Base-by-base conservation (phyloP, 306 rosid genomes). In the Rosa rugosa region DNA sequence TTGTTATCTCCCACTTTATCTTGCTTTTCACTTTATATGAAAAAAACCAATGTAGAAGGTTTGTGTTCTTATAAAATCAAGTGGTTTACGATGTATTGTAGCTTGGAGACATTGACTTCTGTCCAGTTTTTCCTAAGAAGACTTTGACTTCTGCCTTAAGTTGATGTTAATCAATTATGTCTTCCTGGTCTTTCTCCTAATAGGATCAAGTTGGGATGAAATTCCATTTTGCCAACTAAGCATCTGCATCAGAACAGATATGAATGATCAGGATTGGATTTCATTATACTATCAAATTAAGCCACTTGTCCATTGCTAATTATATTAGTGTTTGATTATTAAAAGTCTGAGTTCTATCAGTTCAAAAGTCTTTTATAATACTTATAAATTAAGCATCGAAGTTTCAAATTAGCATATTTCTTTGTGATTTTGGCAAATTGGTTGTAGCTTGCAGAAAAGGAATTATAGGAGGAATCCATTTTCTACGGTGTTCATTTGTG, bases 381-480 rank as follows among this genome's bases (percentile, higher is more conserved):
- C 10, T 57, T 9, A 9, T 0, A 57, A 56, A 11, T 56, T n/a
- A n/a, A 57, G 34, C 31, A 13, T 22, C 22, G 6, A 57, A 57
- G 1, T 8, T 56, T 56, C 27, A n/a, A 56, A 20, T 8, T 20
- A 56, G 62, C 62, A 56, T 56, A 54, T 56, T 56, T 8, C 16
- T 25, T 5, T 60, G 67, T 23, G 20, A 31, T 12, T 11, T 62
- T 14, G 54, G 83, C 27, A 44, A 75, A 47, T 17, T 68, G 70
- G 65, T 8, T 27, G 68, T 78, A 11, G 76, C 84, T 87, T 80
- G 82, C 59, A 71, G 40, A 64, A 68, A 44, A 25, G n/a, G 78
- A 85, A 75, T 75, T 17, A 64, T 23, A 40, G 47, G 5, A 18
- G 9, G 81, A 71, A 71, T 72, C 25, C 56, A 25, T 31, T 22